phyloP scores from a whole-genome alignment of 495 filamentous ascomycete species.

The Glonium stellatum region DNA sequence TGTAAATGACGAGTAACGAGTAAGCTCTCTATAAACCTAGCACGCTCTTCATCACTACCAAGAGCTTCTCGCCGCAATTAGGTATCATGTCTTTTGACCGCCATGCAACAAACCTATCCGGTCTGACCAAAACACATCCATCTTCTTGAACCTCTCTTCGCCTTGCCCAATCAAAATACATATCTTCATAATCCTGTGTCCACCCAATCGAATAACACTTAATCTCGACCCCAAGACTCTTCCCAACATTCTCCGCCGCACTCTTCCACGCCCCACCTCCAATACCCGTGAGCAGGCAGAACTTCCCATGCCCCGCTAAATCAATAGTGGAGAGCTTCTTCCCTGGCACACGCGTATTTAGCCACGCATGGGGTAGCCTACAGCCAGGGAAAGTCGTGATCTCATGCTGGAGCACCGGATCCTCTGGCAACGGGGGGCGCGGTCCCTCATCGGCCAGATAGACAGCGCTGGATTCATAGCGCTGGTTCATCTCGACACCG shows the following conservation, averaged over 20 bases:
- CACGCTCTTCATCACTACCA: too few relatives aligned
- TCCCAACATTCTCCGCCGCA: constrained; percentile 36
- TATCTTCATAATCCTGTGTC: constrained; percentile 46
- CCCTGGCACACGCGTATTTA: constrained; percentile 40
- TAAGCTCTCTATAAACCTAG: too few relatives aligned
- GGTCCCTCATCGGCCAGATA: constrained; percentile 27
- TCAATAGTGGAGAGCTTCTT: constrained; percentile 46
- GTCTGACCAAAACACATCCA: constrained; percentile 42
- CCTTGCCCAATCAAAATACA: constrained; percentile 47
- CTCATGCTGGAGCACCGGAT: constrained; percentile 35
- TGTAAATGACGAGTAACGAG: too few relatives aligned
- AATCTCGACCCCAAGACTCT: constrained; percentile 37
- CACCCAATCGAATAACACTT: constrained; percentile 44
- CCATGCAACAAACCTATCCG: background rate
- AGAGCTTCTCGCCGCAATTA: too few relatives aligned
- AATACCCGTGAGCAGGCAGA: constrained; percentile 45
- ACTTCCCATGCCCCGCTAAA: constrained; percentile 45
- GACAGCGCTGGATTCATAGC: constrained; percentile 38
- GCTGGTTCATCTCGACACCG: constrained; percentile 48
- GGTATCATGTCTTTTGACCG: too few relatives aligned
- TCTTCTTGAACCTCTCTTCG: constrained; percentile 44
- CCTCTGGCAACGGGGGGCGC: constrained; percentile 11
- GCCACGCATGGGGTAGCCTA: constrained; percentile 49
- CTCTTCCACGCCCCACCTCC: constrained; percentile 46
- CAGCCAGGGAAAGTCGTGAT: constrained; percentile 46